A percentile compares a stretch with the other conserved stretches of the same genome.
phyloP scores from a whole-genome alignment of 1,284 basidiomycete species.

The Butyriboletus appendiculatus region DNA sequence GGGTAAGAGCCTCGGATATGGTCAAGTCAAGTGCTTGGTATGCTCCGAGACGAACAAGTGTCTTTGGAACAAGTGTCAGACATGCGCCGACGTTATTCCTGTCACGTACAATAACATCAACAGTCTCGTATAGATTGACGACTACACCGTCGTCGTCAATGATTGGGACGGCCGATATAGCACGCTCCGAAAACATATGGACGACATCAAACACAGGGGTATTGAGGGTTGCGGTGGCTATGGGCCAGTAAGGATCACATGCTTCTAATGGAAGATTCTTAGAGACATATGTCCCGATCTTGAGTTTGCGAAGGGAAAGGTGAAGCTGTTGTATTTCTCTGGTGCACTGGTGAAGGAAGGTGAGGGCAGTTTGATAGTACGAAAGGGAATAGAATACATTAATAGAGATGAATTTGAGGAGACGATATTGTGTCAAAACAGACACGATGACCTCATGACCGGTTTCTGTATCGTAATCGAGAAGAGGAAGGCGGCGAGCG shows the following conservation, averaged over 20 bases:
- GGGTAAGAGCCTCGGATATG: slow-evolving; percentile 91
- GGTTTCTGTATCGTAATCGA: slow-evolving; percentile 93
- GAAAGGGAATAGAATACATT: slow-evolving; percentile 67
- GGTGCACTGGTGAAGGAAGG: slow-evolving; percentile 49
- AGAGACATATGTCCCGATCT: slow-evolving; percentile 92
- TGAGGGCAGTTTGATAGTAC: slow-evolving; percentile 9
- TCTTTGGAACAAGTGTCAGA: slow-evolving; percentile 49
- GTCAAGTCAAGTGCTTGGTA: slow-evolving; percentile 95
- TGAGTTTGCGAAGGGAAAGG: slow-evolving; percentile 80
- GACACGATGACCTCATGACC: slow-evolving; percentile 95
- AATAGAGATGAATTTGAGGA: slow-evolving; percentile 98
- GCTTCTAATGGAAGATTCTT: slow-evolving; percentile 43
- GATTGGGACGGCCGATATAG: slow-evolving; percentile 97
- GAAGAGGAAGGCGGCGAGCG: slow-evolving; percentile 90
- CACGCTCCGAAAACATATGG: slow-evolving; percentile 96
- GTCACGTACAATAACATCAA: slow-evolving; percentile 92
- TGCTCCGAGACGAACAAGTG: slow-evolving; percentile 90
- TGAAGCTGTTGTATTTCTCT: slow-evolving; percentile 79
- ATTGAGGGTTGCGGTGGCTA: slow-evolving; percentile 89
- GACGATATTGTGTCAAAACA: slow-evolving; percentile 95
- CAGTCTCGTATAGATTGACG: slow-evolving; percentile 97
- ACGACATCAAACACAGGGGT: slow-evolving; percentile 98
- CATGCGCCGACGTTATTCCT: neutral
- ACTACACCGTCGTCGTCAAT: slow-evolving; percentile 93
- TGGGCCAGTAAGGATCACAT: slow-evolving; percentile 80